Conservation (phyloP, 1,284 basidiomycete species). For the Singerocomus rubriflavus region DNA sequence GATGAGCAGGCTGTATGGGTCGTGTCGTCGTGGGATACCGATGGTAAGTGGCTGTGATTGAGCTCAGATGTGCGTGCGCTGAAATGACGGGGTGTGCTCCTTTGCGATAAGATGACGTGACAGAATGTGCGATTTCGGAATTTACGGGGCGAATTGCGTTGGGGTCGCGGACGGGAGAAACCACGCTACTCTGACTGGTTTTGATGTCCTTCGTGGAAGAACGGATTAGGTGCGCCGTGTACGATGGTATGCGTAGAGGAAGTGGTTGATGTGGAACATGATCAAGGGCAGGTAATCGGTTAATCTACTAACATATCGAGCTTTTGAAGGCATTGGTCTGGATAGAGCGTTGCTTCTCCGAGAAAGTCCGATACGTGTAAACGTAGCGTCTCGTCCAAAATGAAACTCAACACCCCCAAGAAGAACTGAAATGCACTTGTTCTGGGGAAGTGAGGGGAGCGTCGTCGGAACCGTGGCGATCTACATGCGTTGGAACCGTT, state of each 20-base stretch:
- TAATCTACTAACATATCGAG: no score
- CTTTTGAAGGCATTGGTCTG: no score
- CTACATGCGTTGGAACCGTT: no score
- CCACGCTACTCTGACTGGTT: conserved; percentile 9
- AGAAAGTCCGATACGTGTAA: no score
- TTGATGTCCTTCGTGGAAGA: background rate
- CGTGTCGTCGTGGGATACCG: conserved; percentile 41
- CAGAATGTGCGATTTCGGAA: conserved; percentile 20
- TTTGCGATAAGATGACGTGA: conserved; percentile 1
- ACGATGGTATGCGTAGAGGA: no score
- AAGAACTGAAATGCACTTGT: no score
- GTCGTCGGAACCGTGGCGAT: no score
- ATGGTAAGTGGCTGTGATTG: conserved; percentile 34
- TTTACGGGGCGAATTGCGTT: conserved; percentile 22
- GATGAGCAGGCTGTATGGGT: conserved; percentile 39
- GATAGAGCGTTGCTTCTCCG: no score
- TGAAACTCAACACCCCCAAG: no score
- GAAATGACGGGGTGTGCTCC: background rate
- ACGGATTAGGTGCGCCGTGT: background rate
- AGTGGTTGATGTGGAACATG: background rate
- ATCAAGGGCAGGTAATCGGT: background rate
- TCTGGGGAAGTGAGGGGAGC: no score
- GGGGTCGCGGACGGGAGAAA: conserved; percentile 12
- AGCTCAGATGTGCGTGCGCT: background rate
- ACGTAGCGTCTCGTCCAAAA: background rate